Base-by-base conservation (phyloP, 305 asterid genomes). In the Fraxinus greggii region DNA sequence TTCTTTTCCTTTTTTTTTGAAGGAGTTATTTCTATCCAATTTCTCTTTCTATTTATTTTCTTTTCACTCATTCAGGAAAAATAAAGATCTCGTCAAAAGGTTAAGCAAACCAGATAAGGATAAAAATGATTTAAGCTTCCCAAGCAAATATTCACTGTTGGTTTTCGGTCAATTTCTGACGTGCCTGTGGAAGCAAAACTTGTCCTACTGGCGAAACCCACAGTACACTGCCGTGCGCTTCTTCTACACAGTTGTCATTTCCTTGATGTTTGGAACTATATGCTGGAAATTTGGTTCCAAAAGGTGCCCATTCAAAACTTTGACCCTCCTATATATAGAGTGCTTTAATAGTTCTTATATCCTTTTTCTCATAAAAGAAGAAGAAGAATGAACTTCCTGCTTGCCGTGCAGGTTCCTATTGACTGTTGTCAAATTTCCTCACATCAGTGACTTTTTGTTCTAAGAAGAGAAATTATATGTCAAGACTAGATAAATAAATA, bases 221-320 rank as follows among this genome's bases (percentile, higher is more conserved):
- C 97, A 90, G 17, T 92, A 93, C 79, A 92, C 95, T 23, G 97
- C 97, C 9, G 97, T 93, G 2, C 94, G 96, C 74, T 91, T 92
- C 86, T 91, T 93, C 89, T 93, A 92, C 87, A 92, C 97, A 0
- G 86, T 90, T 65, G 88, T 92, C 88, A 92, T 93, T 29, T 90
- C 98, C 0, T 82, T 92, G 88, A 90, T 93, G 97, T 90, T 92
- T 9, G 98, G 98, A 63, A 86, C 96, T 45, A 92, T 93, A 24
- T 93, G 94, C 91, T 93, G 98, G 98, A 89, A 89, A 83, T 90
- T 92, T 78, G 98, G 98, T 79, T 86, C 93, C 75, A 91, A 92
- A 89, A 91, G 93, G 98, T 56, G 48, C 31, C 48, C 38, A 75
- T 73, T 79, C 76, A 31, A 73, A 83, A 80, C 80, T 75, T 54